phyloP scores from a whole-genome alignment of 129 eudicot species.

The Centaurea solstitialis region DNA sequence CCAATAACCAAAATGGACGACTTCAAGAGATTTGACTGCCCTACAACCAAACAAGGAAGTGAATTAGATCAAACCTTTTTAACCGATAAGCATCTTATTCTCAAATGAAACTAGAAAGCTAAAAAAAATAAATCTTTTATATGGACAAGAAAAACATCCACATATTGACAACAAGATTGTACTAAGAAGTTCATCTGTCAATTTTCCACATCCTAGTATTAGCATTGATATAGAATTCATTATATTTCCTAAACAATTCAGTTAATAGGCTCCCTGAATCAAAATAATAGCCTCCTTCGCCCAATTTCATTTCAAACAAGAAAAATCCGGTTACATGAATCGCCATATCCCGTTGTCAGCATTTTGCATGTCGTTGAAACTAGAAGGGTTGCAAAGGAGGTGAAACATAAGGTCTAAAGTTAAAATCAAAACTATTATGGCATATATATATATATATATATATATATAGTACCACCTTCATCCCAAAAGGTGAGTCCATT shows the following conservation, averaged over 20 bases:
- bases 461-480: neutral
- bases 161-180: neutral
- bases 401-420: neutral
- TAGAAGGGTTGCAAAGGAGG: neutral
- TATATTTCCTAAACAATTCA: neutral
- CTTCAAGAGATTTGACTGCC: conserved; percentile 77
- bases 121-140: neutral
- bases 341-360: neutral
- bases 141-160: neutral
- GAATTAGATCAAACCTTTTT: conserved; percentile 18
- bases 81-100: neutral
- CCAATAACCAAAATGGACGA: conserved; percentile 89
- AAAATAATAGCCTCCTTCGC: neutral
- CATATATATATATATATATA: neutral
- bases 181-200: neutral
- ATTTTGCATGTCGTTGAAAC: neutral
- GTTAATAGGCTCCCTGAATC: neutral
- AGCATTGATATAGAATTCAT: neutral
- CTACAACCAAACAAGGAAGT: conserved; percentile 38
- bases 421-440: neutral
- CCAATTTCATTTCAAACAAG: neutral
- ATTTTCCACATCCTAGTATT: neutral
- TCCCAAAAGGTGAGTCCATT: neutral
- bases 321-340: neutral
- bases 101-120: neutral